Conservation (phyloP, 495 filamentous ascomycete genomes). For the Physcia stellaris region DNA sequence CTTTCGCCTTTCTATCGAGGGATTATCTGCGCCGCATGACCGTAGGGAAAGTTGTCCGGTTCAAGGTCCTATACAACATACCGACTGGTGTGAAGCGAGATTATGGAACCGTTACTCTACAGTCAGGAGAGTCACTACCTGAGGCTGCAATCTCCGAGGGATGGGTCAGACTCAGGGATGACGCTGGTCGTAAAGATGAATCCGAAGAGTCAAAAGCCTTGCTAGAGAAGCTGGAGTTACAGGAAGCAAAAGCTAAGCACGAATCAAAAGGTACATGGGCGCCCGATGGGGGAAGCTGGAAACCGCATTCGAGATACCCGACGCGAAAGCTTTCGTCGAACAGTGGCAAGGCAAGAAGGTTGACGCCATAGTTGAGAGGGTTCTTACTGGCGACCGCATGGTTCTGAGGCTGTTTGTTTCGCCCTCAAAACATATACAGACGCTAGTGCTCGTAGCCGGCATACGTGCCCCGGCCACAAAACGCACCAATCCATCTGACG, state of each 20-base stretch:
- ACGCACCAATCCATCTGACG: slow-evolving; percentile 58
- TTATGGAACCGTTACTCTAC: slow-evolving; percentile 65
- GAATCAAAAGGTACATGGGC: slow-evolving; percentile 70
- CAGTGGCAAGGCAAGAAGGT: slow-evolving; percentile 65
- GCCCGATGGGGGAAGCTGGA: slow-evolving; percentile 47
- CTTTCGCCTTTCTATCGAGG: slow-evolving; percentile 81
- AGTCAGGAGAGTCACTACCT: slow-evolving; percentile 60
- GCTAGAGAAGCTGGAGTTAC: slow-evolving; percentile 57
- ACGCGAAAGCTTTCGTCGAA: slow-evolving; percentile 57
- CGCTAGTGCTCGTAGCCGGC: slow-evolving; percentile 77
- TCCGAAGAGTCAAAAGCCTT: slow-evolving; percentile 54
- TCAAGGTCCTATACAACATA: slow-evolving; percentile 69
- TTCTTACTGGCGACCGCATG: slow-evolving; percentile 79
- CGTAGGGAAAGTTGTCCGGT: slow-evolving; percentile 78
- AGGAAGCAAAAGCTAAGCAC: slow-evolving; percentile 70
- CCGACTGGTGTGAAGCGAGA: slow-evolving; percentile 70
- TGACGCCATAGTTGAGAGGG: slow-evolving; percentile 73
- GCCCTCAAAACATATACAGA: slow-evolving; percentile 69
- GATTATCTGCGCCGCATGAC: slow-evolving; percentile 73
- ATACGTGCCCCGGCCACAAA: slow-evolving; percentile 76
- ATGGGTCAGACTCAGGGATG: slow-evolving; percentile 82
- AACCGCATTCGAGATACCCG: slow-evolving; percentile 62
- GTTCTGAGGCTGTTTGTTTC: slow-evolving; percentile 67
- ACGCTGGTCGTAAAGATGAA: slow-evolving; percentile 78
- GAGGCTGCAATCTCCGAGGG: slow-evolving; percentile 73